Conservation (phyloP, 2,329 filamentous ascomycete species). For the Thielaviopsis cerberus region DNA sequence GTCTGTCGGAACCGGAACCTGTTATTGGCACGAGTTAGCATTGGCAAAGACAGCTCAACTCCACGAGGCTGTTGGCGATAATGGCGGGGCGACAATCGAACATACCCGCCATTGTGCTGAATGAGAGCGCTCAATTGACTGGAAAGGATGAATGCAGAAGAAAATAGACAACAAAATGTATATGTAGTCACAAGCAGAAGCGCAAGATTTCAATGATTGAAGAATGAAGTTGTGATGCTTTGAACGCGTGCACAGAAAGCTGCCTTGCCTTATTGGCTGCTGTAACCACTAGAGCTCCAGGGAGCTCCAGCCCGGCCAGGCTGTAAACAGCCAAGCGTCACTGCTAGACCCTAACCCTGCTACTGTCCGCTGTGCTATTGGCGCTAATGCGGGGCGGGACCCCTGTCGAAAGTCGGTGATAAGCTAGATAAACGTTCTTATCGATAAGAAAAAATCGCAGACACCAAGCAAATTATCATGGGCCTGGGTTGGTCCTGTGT, state of each 20-base stretch:
- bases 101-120: constrained; percentile 11
- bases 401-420: background rate
- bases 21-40: background rate
- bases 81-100: constrained; percentile 5
- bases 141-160: background rate
- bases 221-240: background rate
- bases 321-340: background rate
- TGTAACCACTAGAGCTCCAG: constrained; percentile 4
- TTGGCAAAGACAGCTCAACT: background rate
- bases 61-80: background rate
- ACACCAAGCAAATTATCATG: background rate
- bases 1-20: constrained; percentile 70
- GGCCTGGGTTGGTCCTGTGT: too few relatives aligned
- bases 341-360: background rate
- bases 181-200: too few relatives aligned
- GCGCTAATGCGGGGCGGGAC: background rate
- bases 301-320: constrained; percentile 2
- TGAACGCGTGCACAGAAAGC: constrained; percentile 10
- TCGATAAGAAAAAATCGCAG: constrained; percentile 2
- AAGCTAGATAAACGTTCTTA: background rate
- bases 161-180: background rate
- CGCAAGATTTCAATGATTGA: background rate
- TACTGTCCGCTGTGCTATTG: background rate
- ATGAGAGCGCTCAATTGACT: background rate
- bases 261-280: constrained; percentile 8